A percentile compares a stretch with the other conserved stretches of the same genome.
These are phyloP conservation scores for Apiotrichum gamsii DNA, from an alignment of 1,284 basidiomycete genomes.

Conservation along the genomic window DNA sequence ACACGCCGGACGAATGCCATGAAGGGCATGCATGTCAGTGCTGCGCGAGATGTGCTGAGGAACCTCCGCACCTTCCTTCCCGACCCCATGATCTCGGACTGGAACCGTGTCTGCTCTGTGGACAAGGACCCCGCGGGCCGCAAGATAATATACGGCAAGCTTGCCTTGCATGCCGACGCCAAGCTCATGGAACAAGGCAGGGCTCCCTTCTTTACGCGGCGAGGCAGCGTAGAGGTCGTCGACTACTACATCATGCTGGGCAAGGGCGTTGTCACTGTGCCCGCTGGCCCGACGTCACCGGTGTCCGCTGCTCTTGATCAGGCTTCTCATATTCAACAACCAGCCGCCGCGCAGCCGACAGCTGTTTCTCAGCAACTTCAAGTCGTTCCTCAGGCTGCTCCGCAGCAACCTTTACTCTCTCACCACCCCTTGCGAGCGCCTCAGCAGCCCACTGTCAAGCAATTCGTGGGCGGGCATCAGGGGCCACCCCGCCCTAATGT, in stretches of 20 bases:
- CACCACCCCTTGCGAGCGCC: too few relatives aligned
- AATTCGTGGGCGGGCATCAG: too few relatives aligned
- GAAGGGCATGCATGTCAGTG: neutral
- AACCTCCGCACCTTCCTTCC: neutral
- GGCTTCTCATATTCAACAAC: too few relatives aligned
- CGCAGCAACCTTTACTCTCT: too few relatives aligned
- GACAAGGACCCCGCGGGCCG: neutral
- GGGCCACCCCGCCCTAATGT: too few relatives aligned
- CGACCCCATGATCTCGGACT: neutral
- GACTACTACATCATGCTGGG: neutral
- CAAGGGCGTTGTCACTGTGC: neutral
- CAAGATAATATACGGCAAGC: neutral
- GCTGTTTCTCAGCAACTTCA: neutral
- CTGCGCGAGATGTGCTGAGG: neutral
- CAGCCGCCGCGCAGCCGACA: too few relatives aligned
- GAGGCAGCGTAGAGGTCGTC: neutral
- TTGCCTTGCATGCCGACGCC: neutral
- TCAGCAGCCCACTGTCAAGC: too few relatives aligned
- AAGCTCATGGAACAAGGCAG: neutral
- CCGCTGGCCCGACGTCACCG: too few relatives aligned
- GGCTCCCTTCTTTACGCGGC: neutral
- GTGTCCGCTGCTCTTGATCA: too few relatives aligned
- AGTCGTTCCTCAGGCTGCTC: neutral
- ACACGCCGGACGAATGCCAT: neutral
- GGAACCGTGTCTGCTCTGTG: neutral